Evolutionary conservation across 2,329 filamentous ascomycete genomes (phyloP), one percentile per base, ranked within the genome.

Genomic region (Pseudogymnoascus sp.): DNA sequence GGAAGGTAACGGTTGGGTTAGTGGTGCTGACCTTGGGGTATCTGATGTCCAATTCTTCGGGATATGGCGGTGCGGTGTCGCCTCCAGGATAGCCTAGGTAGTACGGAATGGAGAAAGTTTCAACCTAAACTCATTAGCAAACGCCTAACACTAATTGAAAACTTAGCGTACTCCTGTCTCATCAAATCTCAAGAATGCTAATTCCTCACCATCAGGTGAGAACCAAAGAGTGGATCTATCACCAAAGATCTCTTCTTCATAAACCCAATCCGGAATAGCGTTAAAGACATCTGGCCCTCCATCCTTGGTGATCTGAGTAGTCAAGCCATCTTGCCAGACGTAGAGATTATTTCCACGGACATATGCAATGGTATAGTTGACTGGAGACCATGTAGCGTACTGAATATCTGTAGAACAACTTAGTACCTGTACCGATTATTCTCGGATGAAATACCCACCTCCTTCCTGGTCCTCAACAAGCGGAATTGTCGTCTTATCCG

Each of bases 21-120:
- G 80, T 87, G 59, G 82, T 82, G 56, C 86, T 86, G 10, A 88
- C 86, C 73, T 89, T 89, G 46, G 87, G 87, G 67, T 90, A 89
- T 11, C 86, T 79, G 59, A 90, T 73, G 23, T 88, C 80, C 1
- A 89, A 75, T 67, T 88, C 82, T 0, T 77, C 73, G 1, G 87
- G 86, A 69, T 90, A 89, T 0, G 80, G 75, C 0, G 85, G 84
- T 0, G 86, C 83, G 13, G 84, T 72, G 23, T 81, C 73, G 64
- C 83, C 73, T 63, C 80, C 77, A 40, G 37, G 6, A 40, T 40
- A 40, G 62, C 83, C 78, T 82, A 87, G 88, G 72, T 85, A 89
- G 73, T 88, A 89, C 0, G 85, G 84, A 10, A 90, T 79, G 0
- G 81, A 84, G 72, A 84, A 89, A 0, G 85, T 88, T 2, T 40